Base-by-base conservation (phyloP, 148 eudicot genomes). In the Fallopia convolvulus region DNA sequence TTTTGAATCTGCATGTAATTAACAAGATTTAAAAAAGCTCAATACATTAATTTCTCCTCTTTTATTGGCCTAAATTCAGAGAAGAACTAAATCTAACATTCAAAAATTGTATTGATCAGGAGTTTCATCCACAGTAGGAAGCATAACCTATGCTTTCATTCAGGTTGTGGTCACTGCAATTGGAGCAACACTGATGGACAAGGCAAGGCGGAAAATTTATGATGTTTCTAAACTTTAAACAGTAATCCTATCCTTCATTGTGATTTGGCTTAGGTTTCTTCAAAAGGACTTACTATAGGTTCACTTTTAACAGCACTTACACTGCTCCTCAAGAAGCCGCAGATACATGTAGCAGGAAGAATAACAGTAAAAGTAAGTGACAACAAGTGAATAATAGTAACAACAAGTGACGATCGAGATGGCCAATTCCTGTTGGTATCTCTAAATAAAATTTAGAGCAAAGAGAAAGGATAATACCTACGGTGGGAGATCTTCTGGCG, bases 101-200 rank as follows among this genome's bases (percentile, higher is more conserved):
- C 56, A 52, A 52, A 15, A n/a, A n/a, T 21, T 65, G 2, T 23
- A 49, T 48, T 53, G 14, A 10, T 10, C 41, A 52, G 77, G 63
- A 3, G 21, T 49, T 49, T 49, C 63, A 41, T n/a, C 63, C 20
- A 53, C 77, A 17, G 17, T 52, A 17, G 77, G 63, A 17, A 49
- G 53, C 32, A 75, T 49, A 15, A 49, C 50, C 44, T 53, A 75
- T 20, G 50, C 72, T 66, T 66, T 30, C 15, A 66, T 30, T 66
- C 72, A 66, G 41, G 72, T 66, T 30, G 85, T 85, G 3, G 77
- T 87, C 60, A 83, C 83, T 39, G 60, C 80, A 53, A 14, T 89
- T 41, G 86, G 87, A 20, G 85, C 86, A n/a, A 53, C 82, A 48
- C 39, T 89, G 70, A 87, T 87, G 60, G 93, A 89, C 74, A 89